A percentile compares a stretch with the other conserved stretches of the same genome.
phyloP scores from a whole-genome alignment of 1,139 yeast species.

The Candida mesenterica region DNA sequence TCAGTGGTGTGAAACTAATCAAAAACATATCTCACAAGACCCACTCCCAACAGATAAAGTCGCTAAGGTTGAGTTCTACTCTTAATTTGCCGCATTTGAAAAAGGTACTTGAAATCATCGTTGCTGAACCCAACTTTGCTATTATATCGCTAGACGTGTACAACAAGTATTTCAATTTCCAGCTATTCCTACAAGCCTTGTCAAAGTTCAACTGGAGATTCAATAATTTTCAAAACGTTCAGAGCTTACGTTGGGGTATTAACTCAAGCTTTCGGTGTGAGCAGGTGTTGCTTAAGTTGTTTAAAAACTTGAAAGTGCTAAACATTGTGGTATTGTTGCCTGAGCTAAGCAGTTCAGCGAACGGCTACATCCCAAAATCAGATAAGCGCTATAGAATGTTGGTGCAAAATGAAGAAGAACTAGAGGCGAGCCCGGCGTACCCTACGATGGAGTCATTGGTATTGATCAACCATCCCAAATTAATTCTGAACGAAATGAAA shows the following conservation, averaged over 20 bases:
- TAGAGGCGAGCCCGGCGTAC: constrained; percentile 4
- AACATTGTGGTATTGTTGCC: constrained; percentile 16
- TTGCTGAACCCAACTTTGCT: constrained; percentile 22
- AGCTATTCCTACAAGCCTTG: constrained; percentile 23
- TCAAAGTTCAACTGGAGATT: constrained; percentile 29
- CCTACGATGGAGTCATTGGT: constrained; percentile 19
- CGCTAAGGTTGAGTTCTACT: constrained; percentile 27
- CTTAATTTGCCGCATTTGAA: constrained; percentile 21
- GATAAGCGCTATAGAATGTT: constrained; percentile 19
- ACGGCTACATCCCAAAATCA: constrained; percentile 21
- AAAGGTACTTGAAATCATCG: constrained; percentile 25
- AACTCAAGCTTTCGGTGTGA: constrained; percentile 26
- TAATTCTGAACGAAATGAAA: constrained; percentile 13
- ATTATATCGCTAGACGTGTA: constrained; percentile 26
- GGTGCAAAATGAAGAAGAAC: not conserved
- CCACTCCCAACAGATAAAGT: constrained; percentile 18
- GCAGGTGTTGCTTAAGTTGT: constrained; percentile 24
- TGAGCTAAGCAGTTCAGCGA: constrained; percentile 16
- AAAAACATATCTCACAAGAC: constrained; percentile 20
- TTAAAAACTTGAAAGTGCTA: constrained; percentile 25
- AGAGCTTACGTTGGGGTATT: constrained; percentile 26
- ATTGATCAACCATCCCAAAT: constrained; percentile 29
- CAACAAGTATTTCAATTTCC: constrained; percentile 26
- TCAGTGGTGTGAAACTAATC: constrained; percentile 27
- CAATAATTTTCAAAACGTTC: constrained; percentile 21